These are phyloP conservation scores for Fremontodendron californicum DNA, from an alignment of 345 rosid species.

Conservation along the genomic window DNA sequence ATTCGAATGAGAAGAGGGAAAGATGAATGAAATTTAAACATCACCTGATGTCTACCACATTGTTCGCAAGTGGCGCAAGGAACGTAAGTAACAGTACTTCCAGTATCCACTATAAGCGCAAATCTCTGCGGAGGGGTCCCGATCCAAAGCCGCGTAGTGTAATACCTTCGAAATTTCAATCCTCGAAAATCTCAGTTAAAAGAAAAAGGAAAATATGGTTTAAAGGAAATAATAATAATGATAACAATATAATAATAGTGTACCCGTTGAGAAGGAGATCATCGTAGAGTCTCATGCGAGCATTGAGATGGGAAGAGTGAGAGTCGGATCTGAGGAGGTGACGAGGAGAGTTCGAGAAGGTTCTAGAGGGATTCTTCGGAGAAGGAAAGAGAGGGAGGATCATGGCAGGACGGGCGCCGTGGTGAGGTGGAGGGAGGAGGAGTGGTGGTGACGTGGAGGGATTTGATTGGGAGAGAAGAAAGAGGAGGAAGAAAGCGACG, in stretches of 20 bases:
- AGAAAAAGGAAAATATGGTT: neutral
- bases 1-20: neutral
- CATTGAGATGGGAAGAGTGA: slow-evolving; percentile 35
- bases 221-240: neutral
- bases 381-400: slow-evolving; percentile 70
- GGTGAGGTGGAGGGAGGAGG: slow-evolving; percentile 25
- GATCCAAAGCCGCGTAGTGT: slow-evolving; percentile 86
- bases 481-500: slow-evolving; percentile 19
- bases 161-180: slow-evolving; percentile 49
- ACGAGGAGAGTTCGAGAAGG: slow-evolving; percentile 34
- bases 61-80: slow-evolving; percentile 79
- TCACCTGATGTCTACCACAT: slow-evolving; percentile 87
- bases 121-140: slow-evolving; percentile 95
- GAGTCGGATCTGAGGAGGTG: slow-evolving; percentile 52
- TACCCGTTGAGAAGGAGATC: slow-evolving; percentile 94
- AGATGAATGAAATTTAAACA: neutral
- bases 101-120: slow-evolving; percentile 85
- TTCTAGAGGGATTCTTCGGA: slow-evolving; percentile 36
- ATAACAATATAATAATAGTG: neutral
- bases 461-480: slow-evolving; percentile 21
- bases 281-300: slow-evolving; percentile 92
- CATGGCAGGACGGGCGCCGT: slow-evolving; percentile 48
- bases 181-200: neutral
- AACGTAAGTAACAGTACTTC: slow-evolving; percentile 92
- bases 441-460: slow-evolving; percentile 21